A percentile compares a stretch with the other conserved stretches of the same genome.
These are phyloP conservation scores for Penicillium fuscoglaucum DNA, from an alignment of 2,329 filamentous ascomycete genomes.

Conservation along the genomic window DNA sequence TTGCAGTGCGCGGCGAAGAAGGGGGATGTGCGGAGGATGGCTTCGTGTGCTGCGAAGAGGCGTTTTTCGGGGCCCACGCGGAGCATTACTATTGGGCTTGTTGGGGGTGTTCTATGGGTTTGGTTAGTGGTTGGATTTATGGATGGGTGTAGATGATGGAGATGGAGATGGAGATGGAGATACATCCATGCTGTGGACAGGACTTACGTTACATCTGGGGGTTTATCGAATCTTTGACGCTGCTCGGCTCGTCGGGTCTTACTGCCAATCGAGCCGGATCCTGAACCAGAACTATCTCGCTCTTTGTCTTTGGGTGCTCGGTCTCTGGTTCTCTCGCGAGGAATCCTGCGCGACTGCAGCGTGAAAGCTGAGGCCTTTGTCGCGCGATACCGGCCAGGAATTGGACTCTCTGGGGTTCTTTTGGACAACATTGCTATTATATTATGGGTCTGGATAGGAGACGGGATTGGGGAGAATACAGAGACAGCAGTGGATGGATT, in stretches of 20 bases:
- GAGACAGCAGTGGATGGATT: slow-evolving; percentile 1
- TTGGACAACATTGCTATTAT: slow-evolving; percentile 8
- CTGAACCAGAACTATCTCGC: neutral
- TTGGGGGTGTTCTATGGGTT: slow-evolving; percentile 54
- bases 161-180: neutral
- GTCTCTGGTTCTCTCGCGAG: slow-evolving; percentile 29
- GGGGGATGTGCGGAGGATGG: slow-evolving; percentile 73
- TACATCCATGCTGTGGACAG: neutral
- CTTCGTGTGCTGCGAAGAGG: slow-evolving; percentile 88
- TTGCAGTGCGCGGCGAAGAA: slow-evolving; percentile 71
- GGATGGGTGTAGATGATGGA: neutral
- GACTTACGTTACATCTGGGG: slow-evolving; percentile 40
- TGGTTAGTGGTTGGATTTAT: slow-evolving; percentile 2
- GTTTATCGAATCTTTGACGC: slow-evolving; percentile 33
- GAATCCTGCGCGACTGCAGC: slow-evolving; percentile 29
- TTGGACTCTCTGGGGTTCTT: slow-evolving; percentile 18
- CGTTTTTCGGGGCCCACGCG: slow-evolving; percentile 78
- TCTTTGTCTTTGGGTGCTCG: neutral
- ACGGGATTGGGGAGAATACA: neutral
- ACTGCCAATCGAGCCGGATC: slow-evolving; percentile 16
- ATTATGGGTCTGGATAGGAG: neutral
- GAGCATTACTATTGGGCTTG: slow-evolving; percentile 74
- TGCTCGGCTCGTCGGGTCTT: slow-evolving; percentile 30
- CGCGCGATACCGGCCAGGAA: slow-evolving; percentile 41
- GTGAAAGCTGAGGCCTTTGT: slow-evolving; percentile 37